Base-by-base conservation (phyloP, 352 stramenopile genomes). In the Halophytophthora polymorphica region DNA sequence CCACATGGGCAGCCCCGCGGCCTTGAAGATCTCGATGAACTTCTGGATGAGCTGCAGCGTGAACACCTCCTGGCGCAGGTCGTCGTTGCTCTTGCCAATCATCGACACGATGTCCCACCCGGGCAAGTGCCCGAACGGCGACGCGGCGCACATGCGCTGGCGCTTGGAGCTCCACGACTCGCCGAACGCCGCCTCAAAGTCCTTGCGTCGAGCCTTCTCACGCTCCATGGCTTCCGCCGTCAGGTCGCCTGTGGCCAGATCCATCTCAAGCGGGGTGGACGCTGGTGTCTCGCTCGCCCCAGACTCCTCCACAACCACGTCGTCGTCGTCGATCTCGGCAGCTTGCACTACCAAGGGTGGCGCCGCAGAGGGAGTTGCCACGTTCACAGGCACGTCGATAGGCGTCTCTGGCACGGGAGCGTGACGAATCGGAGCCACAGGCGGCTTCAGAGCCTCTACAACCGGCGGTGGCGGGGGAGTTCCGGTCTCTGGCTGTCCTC, bases 1-100 rank as follows among this genome's bases (percentile, higher is more conserved):
- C 92, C 94, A 99, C 42, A 99, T 77, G 2, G 96, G 90, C 10
- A 99, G 54, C 44, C 96, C 89, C 6, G 91, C 89, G 19, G 87
- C 89, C 51, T 93, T 83, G 69, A 99, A 99, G 48, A 98, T 98
- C 64, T 98, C 92, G 29, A 96, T 84, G 50, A 98, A 98, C 50
- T 98, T 93, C 36, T 97, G 83, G 63, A 99, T 98, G 8, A 99
- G 71, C 66, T 99, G 96, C 57, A 99, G 85, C 13, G 97, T 96
- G 71, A 99, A 99, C n/a, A 98, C 94, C 69, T 99, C 97, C 71
- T 99, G 97, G 6, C 97, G 82, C 50, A 99, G 69, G 63, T 99
- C 97, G 69, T 99, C 97, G 62, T 99, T 98, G 29, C 92, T 98
- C 66, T 99, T 99, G 28, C 98, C 94, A 65, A 99, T 98, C 66